These are phyloP conservation scores for Venturia asperata DNA, from an alignment of 2,329 filamentous ascomycete genomes.

Conservation along the genomic window DNA sequence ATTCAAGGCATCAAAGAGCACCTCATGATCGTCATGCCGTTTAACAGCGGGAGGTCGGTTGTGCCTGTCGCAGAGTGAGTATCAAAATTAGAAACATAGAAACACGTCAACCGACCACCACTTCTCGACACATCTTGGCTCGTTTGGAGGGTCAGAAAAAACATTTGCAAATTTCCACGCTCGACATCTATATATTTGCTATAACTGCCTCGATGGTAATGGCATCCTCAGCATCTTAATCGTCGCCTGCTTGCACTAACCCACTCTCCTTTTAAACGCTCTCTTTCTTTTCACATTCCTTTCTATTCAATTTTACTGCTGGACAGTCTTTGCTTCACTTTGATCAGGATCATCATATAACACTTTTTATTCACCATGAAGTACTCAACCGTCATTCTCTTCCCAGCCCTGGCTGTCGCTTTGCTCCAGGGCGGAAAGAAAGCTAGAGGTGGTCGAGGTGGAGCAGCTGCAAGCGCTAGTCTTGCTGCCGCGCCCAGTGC, in stretches of 20 bases:
- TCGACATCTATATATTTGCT: constrained; percentile 14
- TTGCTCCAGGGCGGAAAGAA: neutral
- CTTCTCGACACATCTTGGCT: constrained; percentile 17
- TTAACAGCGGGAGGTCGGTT: constrained; percentile 2
- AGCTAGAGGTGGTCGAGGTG: constrained; percentile 2
- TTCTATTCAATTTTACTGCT: constrained; percentile 14
- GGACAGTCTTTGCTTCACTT: constrained; percentile 16
- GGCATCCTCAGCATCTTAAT: neutral
- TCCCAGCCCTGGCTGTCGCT: constrained; percentile 15
- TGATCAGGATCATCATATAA: constrained; percentile 10
- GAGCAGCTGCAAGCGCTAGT: neutral
- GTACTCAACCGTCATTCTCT: constrained; percentile 15
- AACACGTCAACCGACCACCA: constrained; percentile 14
- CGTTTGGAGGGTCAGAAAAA: constrained; percentile 10
- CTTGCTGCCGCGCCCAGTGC: constrained; percentile 3
- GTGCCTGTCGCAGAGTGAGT: constrained; percentile 15
- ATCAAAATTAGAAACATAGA: constrained; percentile 18
- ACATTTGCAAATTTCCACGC: constrained; percentile 7
- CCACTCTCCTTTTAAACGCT: neutral
- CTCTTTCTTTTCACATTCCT: constrained; percentile 18
- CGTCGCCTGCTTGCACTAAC: constrained; percentile 15
- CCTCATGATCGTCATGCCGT: neutral
- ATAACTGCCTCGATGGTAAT: constrained; percentile 1
- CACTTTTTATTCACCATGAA: constrained; percentile 17
- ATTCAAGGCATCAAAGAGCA: neutral